Conservation (phyloP, 2,329 filamentous ascomycete species). For the Lachnellula arida region DNA sequence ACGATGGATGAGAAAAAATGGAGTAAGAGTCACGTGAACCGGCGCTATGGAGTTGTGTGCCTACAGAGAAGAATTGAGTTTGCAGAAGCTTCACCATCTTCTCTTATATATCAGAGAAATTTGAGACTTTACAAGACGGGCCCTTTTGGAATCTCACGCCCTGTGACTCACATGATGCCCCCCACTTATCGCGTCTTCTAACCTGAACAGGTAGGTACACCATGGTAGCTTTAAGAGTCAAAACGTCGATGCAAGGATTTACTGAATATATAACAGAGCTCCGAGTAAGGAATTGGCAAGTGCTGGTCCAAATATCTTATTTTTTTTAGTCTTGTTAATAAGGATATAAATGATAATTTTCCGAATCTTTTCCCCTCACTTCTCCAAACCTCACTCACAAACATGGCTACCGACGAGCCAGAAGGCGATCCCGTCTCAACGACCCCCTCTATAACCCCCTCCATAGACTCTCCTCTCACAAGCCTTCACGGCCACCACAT, state of each 20-base stretch:
- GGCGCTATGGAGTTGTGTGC: too few relatives aligned
- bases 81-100: background rate
- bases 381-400: background rate
- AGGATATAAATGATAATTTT: background rate
- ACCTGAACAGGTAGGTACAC: too few relatives aligned
- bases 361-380: background rate
- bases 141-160: background rate
- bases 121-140: too few relatives aligned
- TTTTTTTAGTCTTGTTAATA: background rate
- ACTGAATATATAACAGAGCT: too few relatives aligned
- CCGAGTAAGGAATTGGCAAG: too few relatives aligned
- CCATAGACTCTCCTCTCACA: background rate
- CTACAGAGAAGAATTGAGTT: background rate
- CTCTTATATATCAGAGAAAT: too few relatives aligned
- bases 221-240: too few relatives aligned
- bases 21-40: background rate
- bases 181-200: background rate
- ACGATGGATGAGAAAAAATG: background rate
- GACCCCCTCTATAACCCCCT: conserved; percentile 9
- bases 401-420: background rate
- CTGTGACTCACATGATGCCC: background rate
- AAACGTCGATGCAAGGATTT: too few relatives aligned
- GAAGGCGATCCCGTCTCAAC: conserved; percentile 5
- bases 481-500: conserved; percentile 14
- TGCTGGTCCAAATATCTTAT: too few relatives aligned